Evolutionary conservation across 1,139 yeast species (phyloP).

Genomic region (Debaryomyces psychrophilus): DNA sequence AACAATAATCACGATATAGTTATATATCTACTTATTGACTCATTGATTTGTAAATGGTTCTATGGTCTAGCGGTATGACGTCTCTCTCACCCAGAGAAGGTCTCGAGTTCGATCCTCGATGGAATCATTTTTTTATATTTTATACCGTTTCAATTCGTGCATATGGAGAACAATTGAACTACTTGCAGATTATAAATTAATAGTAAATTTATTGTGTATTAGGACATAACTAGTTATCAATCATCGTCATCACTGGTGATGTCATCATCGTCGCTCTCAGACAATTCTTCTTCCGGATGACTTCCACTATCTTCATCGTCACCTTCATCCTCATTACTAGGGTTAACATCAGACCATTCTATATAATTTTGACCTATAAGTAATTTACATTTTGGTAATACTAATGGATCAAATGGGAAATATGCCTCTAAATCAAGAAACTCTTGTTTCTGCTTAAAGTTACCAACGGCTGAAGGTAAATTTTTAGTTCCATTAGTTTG

Average conservation of each 20-base stretch:
- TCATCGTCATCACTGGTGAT: slow-evolving; percentile 14
- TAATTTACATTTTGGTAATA: slow-evolving; percentile 62
- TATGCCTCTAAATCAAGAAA: slow-evolving; percentile 87
- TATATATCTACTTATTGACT: neutral
- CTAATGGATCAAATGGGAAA: slow-evolving; percentile 94
- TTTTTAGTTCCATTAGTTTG: slow-evolving; percentile 33
- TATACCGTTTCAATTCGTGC: neutral
- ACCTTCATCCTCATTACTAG: slow-evolving; percentile 57
- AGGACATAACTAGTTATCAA: neutral
- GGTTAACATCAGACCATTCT: slow-evolving; percentile 70
- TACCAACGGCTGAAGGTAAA: slow-evolving; percentile 38
- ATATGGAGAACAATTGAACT: neutral
- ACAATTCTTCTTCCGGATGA: slow-evolving; percentile 34
- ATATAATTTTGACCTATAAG: slow-evolving; percentile 60
- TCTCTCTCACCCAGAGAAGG: slow-evolving; percentile 45
- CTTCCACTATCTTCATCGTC: slow-evolving; percentile 58
- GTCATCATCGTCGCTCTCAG: slow-evolving; percentile 36
- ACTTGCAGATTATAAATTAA: too few species aligned
- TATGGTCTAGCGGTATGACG: slow-evolving; percentile 47
- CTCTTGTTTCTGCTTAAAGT: slow-evolving; percentile 66
- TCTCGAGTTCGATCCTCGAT: slow-evolving; percentile 48
- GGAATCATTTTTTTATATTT: slow-evolving; percentile 27
- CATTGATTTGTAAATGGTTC: slow-evolving; percentile 23
- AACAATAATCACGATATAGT: neutral
- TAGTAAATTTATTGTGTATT: neutral